Evolutionary conservation across 306 rosid species (phyloP).

Genomic region (Ammopiptanthus mongolicus): DNA sequence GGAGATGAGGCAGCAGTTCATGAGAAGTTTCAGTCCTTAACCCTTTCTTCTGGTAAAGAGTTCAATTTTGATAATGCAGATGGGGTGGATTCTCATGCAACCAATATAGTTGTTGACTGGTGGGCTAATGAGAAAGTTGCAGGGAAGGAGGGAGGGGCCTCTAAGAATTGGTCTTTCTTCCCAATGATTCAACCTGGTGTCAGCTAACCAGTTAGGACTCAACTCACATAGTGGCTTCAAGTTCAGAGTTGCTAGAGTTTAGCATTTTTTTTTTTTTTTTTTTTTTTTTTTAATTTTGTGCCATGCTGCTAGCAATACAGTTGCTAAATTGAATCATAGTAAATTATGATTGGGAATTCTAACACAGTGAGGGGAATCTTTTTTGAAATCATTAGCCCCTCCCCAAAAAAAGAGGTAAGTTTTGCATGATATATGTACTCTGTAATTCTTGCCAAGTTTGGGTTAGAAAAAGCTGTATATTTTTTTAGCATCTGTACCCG

Average conservation of each 20-base stretch:
- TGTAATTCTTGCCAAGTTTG: constrained; percentile 17
- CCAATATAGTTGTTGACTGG: constrained; percentile 63
- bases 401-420: constrained; percentile 14
- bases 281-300: constrained; percentile 24
- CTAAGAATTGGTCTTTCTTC: constrained; percentile 80
- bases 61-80: constrained; percentile 82
- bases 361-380: constrained; percentile 34
- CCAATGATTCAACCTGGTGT: constrained; percentile 63
- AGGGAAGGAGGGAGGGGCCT: constrained; percentile 41
- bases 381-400: constrained; percentile 28
- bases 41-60: constrained; percentile 68
- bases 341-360: constrained; percentile 27
- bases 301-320: constrained; percentile 8
- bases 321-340: constrained; percentile 26
- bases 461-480: constrained; percentile 24
- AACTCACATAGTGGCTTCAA: constrained; percentile 21
- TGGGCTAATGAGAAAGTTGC: constrained; percentile 86
- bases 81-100: constrained; percentile 54
- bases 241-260: constrained; percentile 8
- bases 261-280: constrained; percentile 7
- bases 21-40: constrained; percentile 50
- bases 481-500: constrained; percentile 12
- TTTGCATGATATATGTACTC: constrained; percentile 7
- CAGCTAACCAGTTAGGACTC: constrained; percentile 35
- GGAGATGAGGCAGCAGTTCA: constrained; percentile 33